Conservation (phyloP, 495 filamentous ascomycete genomes). For the Tuber brumale region DNA sequence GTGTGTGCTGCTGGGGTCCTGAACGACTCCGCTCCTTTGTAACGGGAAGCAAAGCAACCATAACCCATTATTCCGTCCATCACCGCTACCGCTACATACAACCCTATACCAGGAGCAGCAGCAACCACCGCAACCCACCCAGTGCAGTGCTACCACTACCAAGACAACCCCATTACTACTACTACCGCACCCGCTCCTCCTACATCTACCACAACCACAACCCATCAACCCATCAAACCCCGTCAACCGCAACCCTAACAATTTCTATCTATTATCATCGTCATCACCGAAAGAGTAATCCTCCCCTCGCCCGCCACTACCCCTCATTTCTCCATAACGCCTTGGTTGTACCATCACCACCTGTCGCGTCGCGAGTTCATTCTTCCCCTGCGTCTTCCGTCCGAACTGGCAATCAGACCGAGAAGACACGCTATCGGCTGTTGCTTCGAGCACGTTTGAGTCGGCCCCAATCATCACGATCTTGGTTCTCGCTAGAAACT, state of each 20-base stretch:
- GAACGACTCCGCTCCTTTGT: conserved; percentile 23
- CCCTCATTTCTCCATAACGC: conserved; percentile 22
- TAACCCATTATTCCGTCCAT: not conserved
- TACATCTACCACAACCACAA: conserved; percentile 12
- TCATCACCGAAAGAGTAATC: conserved; percentile 2
- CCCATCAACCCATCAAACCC: conserved; percentile 15
- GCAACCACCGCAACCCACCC: not conserved
- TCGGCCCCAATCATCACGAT: conserved; percentile 21
- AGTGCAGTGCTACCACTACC: not conserved
- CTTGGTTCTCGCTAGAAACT: not conserved
- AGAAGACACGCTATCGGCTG: conserved; percentile 35
- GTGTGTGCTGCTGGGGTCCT: conserved; percentile 33
- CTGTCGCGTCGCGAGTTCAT: conserved; percentile 31
- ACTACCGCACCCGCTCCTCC: conserved; percentile 16
- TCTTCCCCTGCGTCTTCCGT: conserved; percentile 31
- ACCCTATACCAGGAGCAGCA: not conserved
- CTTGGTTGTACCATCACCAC: conserved; percentile 5
- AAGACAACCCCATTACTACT: conserved; percentile 13
- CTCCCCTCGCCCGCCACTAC: conserved; percentile 10
- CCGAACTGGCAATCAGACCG: conserved; percentile 34
- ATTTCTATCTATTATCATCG: not conserved
- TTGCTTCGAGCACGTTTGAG: conserved; percentile 38
- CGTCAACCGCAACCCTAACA: conserved; percentile 11
- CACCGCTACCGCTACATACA: conserved; percentile 3
- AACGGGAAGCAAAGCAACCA: not conserved